Conservation (phyloP, 2,329 filamentous ascomycete species). For the Ambrosiella cleistominuta region DNA sequence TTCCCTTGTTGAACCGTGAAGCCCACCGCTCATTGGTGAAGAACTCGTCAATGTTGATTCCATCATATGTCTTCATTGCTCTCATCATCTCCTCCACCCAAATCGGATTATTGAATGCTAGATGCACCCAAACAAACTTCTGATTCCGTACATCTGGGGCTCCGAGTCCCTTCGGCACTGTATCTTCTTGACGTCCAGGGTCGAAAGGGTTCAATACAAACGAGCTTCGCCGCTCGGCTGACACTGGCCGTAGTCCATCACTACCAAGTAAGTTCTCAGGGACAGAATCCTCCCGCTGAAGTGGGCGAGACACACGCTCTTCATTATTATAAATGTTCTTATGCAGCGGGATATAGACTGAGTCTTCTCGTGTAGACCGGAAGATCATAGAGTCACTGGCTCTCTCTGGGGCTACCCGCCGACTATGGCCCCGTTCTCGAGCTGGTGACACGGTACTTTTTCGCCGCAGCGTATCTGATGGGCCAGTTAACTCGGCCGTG, state of each 20-base stretch:
- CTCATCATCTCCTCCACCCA: constrained; percentile 39
- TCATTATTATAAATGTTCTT: background rate
- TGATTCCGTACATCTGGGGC: constrained; percentile 3
- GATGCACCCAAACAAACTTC: constrained; percentile 27
- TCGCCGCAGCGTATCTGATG: background rate
- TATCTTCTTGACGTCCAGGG: background rate
- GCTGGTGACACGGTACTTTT: background rate
- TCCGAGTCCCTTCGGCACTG: background rate
- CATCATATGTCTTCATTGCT: constrained; percentile 23
- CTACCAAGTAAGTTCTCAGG: background rate
- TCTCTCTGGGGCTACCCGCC: background rate
- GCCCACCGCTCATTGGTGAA: constrained; percentile 32
- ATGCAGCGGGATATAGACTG: background rate
- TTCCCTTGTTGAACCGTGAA: constrained; percentile 29
- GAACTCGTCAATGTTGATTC: constrained; percentile 23
- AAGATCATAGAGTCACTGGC: background rate
- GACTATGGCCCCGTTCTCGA: background rate
- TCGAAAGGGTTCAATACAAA: constrained; percentile 3
- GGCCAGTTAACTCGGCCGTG: background rate
- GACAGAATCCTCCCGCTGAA: background rate
- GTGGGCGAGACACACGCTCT: background rate
- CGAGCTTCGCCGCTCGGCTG: background rate
- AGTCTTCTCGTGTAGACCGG: background rate
- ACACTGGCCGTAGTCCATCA: background rate
- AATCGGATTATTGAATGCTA: constrained; percentile 38